These are phyloP conservation scores for Chloranthus sessilifolius DNA, from an alignment of 164 flowering plant genomes.

Conservation along the genomic window DNA sequence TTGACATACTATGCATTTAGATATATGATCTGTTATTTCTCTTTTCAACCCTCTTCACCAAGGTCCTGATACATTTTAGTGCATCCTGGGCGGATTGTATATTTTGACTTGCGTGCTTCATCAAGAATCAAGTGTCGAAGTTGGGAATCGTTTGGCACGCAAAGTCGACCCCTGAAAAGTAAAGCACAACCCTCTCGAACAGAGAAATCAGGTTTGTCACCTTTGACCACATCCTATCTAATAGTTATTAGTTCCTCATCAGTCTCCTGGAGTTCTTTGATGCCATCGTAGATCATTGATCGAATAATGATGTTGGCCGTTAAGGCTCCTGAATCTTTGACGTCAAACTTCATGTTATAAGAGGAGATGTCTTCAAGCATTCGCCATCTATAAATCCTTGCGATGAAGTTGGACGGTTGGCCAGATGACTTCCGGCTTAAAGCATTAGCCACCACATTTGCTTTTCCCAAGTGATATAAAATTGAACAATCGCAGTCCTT, in stretches of 20 bases:
- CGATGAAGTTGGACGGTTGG: not conserved
- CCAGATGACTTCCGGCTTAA: not conserved
- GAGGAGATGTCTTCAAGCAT: not conserved
- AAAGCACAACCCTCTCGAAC: no score
- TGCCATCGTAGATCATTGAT: no score
- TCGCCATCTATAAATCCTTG: not conserved
- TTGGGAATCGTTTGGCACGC: not conserved
- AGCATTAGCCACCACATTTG: not conserved
- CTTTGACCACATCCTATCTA: no score
- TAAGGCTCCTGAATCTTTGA: no score
- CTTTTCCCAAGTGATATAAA: not conserved
- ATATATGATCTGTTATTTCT: not conserved
- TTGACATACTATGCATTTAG: not conserved
- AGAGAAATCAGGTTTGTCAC: no score
- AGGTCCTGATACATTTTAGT: not conserved
- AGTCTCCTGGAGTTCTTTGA: no score
- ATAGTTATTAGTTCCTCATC: no score
- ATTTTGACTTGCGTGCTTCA: not conserved
- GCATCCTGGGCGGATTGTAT: not conserved
- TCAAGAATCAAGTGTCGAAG: not conserved
- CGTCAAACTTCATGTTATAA: no score
- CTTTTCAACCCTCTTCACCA: not conserved
- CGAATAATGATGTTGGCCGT: no score
- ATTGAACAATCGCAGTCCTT: not conserved
- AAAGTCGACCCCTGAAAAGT: not conserved